phyloP scores from a whole-genome alignment of 192 early-diverging fungal species.

The Diversispora epigaea region DNA sequence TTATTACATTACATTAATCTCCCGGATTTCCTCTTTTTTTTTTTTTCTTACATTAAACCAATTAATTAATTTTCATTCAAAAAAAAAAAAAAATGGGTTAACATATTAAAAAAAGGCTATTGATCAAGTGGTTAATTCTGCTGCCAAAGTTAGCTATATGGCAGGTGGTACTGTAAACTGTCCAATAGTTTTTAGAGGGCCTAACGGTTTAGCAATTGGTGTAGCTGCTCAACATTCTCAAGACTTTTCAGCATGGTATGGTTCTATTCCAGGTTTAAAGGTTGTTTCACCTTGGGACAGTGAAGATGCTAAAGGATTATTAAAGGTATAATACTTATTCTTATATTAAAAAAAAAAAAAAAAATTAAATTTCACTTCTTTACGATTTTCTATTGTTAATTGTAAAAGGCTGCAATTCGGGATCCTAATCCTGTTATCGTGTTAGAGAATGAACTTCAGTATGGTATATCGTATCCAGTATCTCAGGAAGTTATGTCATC shows the following conservation, averaged over 20 bases:
- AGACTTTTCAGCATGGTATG: slow-evolving; percentile 98
- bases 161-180: slow-evolving; percentile 86
- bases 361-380: neutral
- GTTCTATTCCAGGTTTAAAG: slow-evolving; percentile 94
- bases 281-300: slow-evolving; percentile 94
- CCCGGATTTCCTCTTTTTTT: neutral
- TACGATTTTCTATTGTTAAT: neutral
- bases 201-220: slow-evolving; percentile 96
- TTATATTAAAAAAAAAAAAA: no score
- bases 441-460: slow-evolving; percentile 98
- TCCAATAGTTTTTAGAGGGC: slow-evolving; percentile 98
- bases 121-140: slow-evolving; percentile 99
- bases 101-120: slow-evolving; percentile 79
- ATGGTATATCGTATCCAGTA: slow-evolving; percentile 86
- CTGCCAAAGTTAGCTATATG: slow-evolving; percentile 98
- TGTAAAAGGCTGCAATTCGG: slow-evolving; percentile 84
- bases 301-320: slow-evolving; percentile 94
- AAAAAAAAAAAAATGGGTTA: no score
- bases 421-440: slow-evolving; percentile 98
- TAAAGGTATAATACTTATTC: slow-evolving; percentile 58
- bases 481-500: slow-evolving; percentile 63
- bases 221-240: slow-evolving; percentile 99
- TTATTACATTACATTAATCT: neutral
- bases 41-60: neutral
- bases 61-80: slow-evolving; percentile 26